Evolutionary conservation across 805 yeast species (phyloP).

Genomic region (Barnettozyma sucrosica): DNA sequence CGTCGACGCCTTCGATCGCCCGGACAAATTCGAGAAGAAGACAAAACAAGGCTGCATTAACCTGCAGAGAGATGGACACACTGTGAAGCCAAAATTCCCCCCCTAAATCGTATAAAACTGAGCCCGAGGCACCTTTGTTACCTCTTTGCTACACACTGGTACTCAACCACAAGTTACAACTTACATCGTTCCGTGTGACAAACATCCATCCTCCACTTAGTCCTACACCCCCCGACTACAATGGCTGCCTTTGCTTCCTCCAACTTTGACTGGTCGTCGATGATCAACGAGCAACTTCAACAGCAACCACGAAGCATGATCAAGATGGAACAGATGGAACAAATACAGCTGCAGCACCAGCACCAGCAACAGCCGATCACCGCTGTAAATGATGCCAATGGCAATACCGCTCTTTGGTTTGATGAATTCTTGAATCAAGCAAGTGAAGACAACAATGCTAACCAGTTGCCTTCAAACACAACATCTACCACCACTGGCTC

Average conservation of each 20-base stretch:
- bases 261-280: conserved; percentile 25
- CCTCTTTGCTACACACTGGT: background rate
- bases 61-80: background rate
- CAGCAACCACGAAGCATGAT: conserved; percentile 8
- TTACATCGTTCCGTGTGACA: background rate
- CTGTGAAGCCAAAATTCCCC: background rate
- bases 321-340: conserved; percentile 4
- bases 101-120: background rate
- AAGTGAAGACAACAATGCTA: background rate
- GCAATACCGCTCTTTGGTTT: conserved; percentile 17
- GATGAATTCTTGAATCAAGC: conserved; percentile 18
- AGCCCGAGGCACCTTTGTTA: background rate
- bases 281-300: conserved; percentile 12
- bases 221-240: background rate
- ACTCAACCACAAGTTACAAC: background rate
- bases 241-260: conserved; percentile 21
- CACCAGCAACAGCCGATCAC: conserved; percentile 11
- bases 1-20: background rate
- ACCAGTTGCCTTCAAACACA: background rate
- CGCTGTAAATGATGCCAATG: conserved; percentile 11
- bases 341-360: conserved; percentile 9
- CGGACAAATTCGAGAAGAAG: background rate
- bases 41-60: background rate
- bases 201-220: background rate
- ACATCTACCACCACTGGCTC: conserved; percentile 18